A percentile compares a stretch with the other conserved stretches of the same genome.
Conservation (phyloP, 805 yeast species). For the Metschnikowia noctiluminum region DNA sequence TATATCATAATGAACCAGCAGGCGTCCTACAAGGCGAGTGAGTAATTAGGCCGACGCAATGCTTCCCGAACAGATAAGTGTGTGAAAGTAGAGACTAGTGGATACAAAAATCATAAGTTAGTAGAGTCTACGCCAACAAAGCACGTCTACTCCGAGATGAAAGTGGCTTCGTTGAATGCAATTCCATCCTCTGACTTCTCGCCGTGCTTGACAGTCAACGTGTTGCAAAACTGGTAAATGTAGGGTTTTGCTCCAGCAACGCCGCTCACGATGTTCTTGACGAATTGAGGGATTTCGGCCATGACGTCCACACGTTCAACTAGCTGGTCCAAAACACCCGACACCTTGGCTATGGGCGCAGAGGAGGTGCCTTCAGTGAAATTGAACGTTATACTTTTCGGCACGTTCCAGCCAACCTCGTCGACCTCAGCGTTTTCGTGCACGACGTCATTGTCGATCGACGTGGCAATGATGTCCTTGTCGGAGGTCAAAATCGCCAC, state of each 20-base stretch:
- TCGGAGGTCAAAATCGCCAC: slow-evolving; percentile 71
- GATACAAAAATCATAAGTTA: neutral
- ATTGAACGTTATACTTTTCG: slow-evolving; percentile 61
- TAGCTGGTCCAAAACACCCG: slow-evolving; percentile 58
- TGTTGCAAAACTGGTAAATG: slow-evolving; percentile 86
- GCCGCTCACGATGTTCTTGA: slow-evolving; percentile 88
- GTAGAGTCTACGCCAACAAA: neutral
- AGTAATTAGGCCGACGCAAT: neutral
- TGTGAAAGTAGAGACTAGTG: neutral
- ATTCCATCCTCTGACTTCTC: slow-evolving; percentile 54
- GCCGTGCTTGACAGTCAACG: slow-evolving; percentile 46
- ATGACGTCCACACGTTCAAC: slow-evolving; percentile 95
- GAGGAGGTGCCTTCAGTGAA: slow-evolving; percentile 41
- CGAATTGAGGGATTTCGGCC: slow-evolving; percentile 94
- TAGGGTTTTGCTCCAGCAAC: slow-evolving; percentile 97
- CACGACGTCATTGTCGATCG: slow-evolving; percentile 60
- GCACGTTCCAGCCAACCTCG: slow-evolving; percentile 91
- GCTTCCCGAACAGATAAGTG: neutral
- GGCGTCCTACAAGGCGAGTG: neutral
- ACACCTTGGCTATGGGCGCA: slow-evolving; percentile 45
- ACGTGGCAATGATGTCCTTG: slow-evolving; percentile 57
- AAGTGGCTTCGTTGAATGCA: slow-evolving; percentile 78
- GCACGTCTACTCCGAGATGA: slow-evolving; percentile 48
- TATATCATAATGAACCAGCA: neutral
- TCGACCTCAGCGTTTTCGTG: slow-evolving; percentile 55